These are phyloP conservation scores for Lachnellula arida DNA, from an alignment of 2,329 filamentous ascomycete genomes.

Conservation along the genomic window DNA sequence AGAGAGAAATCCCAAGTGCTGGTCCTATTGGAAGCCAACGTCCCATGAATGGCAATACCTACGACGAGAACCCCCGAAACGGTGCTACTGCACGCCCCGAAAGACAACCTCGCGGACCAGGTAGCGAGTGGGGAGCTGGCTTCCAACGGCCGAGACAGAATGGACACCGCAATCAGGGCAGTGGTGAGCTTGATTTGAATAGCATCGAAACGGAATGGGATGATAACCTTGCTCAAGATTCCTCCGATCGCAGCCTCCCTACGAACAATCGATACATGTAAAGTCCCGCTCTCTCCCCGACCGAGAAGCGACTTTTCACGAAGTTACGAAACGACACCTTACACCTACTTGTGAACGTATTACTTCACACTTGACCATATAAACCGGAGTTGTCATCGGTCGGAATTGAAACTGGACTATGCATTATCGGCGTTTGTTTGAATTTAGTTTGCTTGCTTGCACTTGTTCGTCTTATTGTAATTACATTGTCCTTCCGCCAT, in stretches of 20 bases:
- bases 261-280: conserved; percentile 23
- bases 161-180: conserved; percentile 58
- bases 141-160: conserved; percentile 54
- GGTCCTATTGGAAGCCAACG: conserved; percentile 64
- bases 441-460: conserved; percentile 9
- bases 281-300: conserved; percentile 13
- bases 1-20: conserved; percentile 40
- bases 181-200: conserved; percentile 39
- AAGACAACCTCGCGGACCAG: conserved; percentile 57
- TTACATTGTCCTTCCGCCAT: conserved; percentile 12
- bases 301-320: conserved; percentile 21
- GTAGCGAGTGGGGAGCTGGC: conserved; percentile 50
- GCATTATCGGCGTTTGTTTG: conserved; percentile 14
- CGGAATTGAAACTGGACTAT: conserved; percentile 8
- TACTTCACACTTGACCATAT: conserved; percentile 14
- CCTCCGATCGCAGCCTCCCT: conserved; percentile 29
- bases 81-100: conserved; percentile 43
- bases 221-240: conserved; percentile 29
- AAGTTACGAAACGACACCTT: conserved; percentile 27
- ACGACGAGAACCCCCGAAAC: conserved; percentile 27
- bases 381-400: conserved; percentile 17
- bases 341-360: conserved; percentile 15
- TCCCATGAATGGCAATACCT: conserved; percentile 38
- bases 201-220: conserved; percentile 22
- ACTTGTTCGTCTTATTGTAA: conserved; percentile 21